phyloP scores from a whole-genome alignment of 2,329 filamentous ascomycete species.

The Monilinia aucupariae region DNA sequence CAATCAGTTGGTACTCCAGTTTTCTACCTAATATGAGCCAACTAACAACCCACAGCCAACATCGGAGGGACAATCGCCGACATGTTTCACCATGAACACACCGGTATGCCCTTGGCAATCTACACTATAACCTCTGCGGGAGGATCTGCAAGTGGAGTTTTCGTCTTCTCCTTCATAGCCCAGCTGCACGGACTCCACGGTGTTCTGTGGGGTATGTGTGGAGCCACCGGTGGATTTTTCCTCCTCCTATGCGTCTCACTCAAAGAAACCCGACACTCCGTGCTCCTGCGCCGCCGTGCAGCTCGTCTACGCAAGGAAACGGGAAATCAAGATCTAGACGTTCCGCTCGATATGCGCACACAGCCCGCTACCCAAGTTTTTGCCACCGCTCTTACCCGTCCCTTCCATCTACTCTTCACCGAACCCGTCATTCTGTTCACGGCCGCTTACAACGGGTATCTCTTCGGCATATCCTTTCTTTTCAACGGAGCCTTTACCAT shows the following conservation, averaged over 20 bases:
- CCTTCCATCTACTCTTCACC: slow-evolving; percentile 38
- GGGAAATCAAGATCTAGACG: slow-evolving; percentile 38
- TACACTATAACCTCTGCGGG: slow-evolving; percentile 10
- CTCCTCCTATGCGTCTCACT: slow-evolving; percentile 19
- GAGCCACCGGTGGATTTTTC: slow-evolving; percentile 17
- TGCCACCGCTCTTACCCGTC: slow-evolving; percentile 36
- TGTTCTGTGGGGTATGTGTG: slow-evolving; percentile 20
- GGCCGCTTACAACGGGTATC: slow-evolving; percentile 36
- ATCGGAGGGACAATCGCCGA: slow-evolving; percentile 45
- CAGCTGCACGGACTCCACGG: slow-evolving; percentile 12
- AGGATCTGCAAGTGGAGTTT: slow-evolving; percentile 38
- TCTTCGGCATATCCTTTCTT: slow-evolving; percentile 38
- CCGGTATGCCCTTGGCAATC: slow-evolving; percentile 12
- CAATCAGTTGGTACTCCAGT: slow-evolving; percentile 3
- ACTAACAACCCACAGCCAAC: slow-evolving; percentile 6
- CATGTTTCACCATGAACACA: slow-evolving; percentile 28
- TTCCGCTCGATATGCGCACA: slow-evolving; percentile 40
- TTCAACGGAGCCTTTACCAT: slow-evolving; percentile 40
- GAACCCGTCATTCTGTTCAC: slow-evolving; percentile 37
- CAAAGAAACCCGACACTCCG: slow-evolving; percentile 44
- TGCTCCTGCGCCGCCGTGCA: slow-evolving; percentile 42
- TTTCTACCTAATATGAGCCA: background rate
- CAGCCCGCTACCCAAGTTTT: slow-evolving; percentile 42
- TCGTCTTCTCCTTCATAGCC: slow-evolving; percentile 21
- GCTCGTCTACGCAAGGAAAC: slow-evolving; percentile 43